Evolutionary conservation across 2,329 filamentous ascomycete genomes (phyloP), one percentile per base, ranked within the genome.

Genomic region (Apiospora saccharicola): DNA sequence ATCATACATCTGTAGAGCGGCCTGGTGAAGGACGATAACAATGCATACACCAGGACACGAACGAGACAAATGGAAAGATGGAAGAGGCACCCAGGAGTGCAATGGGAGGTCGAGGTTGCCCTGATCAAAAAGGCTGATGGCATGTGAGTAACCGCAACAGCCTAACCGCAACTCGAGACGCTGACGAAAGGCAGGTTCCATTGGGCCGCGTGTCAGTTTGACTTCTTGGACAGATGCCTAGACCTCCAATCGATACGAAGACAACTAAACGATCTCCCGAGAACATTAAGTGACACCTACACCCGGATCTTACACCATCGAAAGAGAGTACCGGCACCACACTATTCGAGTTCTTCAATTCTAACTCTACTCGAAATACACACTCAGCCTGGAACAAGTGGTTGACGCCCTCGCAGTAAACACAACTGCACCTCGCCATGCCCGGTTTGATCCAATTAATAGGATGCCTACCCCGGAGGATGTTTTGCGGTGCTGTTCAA

Each of bases 341-440:
- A 68, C 75, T 5, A 75, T 0, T 14, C 73, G 75, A 16, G 51
- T 76, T 13, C 46, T 77, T 14, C 75, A 75, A 49, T 72, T 76
- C 7, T 72, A 82, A 5, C 67, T 74, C 8, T 79, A 72, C 71
- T 79, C 78, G 1, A 24, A 71, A 34, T 70, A 75, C 34, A 79
- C 79, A 1, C 71, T 82, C 16, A 47, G 44, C 16, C 57, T 82
- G 16, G 69, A 74, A 22, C 78, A 82, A 71, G 46, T 79, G 0
- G 75, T 77, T 26, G 78, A 82, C 67, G 74, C 74, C 67, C 71
- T 81, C 30, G 78, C 77, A 44, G 77, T 81, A 2, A 72, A 80
- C 61, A 67, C 71, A 6, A 67, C 44, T 46, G 44, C 14, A 6
- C 44, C 14, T 46, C 44, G 74, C 14, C 61, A 72, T 43, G 70